Conservation (phyloP, 768 basidiomycete species). For the Boletus rubescentipes region DNA sequence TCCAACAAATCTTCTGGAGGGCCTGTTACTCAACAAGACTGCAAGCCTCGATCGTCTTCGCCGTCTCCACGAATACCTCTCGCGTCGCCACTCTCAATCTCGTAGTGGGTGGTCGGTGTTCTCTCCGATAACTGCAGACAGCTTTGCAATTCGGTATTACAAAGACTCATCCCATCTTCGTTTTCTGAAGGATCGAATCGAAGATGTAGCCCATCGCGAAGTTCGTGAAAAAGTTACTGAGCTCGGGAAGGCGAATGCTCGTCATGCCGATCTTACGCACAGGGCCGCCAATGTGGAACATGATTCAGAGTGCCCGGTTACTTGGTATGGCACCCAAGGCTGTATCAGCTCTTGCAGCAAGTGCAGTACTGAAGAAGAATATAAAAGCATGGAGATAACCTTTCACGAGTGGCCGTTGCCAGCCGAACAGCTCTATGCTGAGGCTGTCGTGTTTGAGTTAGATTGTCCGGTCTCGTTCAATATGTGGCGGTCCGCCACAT, state of each 20-base stretch:
- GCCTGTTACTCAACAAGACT: slow-evolving; percentile 30
- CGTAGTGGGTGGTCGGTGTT: slow-evolving; percentile 35
- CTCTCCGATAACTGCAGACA: slow-evolving; percentile 9
- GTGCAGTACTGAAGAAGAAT: slow-evolving; percentile 27
- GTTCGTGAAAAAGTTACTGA: slow-evolving; percentile 29
- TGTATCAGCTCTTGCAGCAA: slow-evolving; percentile 23
- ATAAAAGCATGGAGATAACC: slow-evolving; percentile 27
- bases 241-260: slow-evolving; percentile 23
- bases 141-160: slow-evolving; percentile 40
- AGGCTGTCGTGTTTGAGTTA: slow-evolving; percentile 43
- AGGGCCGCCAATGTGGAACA: slow-evolving; percentile 10
- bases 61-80: slow-evolving; percentile 32
- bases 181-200: slow-evolving; percentile 30
- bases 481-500: slow-evolving; percentile 45
- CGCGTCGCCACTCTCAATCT: slow-evolving; percentile 24
- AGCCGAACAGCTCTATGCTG: slow-evolving; percentile 9
- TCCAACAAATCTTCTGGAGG: slow-evolving; percentile 23
- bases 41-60: slow-evolving; percentile 29
- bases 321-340: slow-evolving; percentile 2
- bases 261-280: slow-evolving; percentile 17
- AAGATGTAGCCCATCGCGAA: slow-evolving; percentile 20
- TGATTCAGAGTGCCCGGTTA: neutral
- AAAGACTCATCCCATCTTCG: slow-evolving; percentile 21
- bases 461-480: slow-evolving; percentile 38
- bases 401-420: slow-evolving; percentile 52